Base-by-base conservation (phyloP, 345 rosid species). In the Brassica cretica region DNA sequence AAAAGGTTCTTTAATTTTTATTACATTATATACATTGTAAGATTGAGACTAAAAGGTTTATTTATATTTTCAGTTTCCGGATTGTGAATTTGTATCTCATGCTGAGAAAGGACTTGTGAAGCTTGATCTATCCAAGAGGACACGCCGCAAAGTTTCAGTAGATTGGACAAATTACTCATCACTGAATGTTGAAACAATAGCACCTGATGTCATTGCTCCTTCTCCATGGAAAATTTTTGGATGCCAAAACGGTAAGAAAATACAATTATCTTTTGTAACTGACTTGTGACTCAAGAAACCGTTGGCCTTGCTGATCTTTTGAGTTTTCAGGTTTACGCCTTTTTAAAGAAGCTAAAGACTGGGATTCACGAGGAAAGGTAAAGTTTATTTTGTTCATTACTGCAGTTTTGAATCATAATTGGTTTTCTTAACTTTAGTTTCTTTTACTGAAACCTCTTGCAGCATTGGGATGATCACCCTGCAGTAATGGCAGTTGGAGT, bases 201-300 rank as follows among this genome's bases (percentile, higher is more conserved):
- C 87, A 51, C 80, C 90, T 75, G 98, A 94, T 85, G 97, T 92
- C 41, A 80, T 91, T 71, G 94, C 91, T 49, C 94, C 99, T 61
- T 94, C 98, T 27, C 89, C 91, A 8, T 94, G 97, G 99, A 94
- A 88, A 84, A 91, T 94, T 18, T 92, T 94, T 63, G 99, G 98
- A 56, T 92, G 98, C 82, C 93, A 86, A 78, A 94, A 92, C 83
- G 98, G 98, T 88, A 86, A 76, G 80, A 41, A n/a, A 19, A 15
- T 30, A 0, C 18, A 21, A 5, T 2, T 49, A 49, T n/a, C 7
- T 49, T 49, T 5, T 14, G 18, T 49, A 15, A 53, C 21, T 15
- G 18, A 53, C 55, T 16, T 66, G 56, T 46, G 37, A 24, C 10
- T 53, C 59, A 53, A 53, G 59, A 53, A 14, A 12, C 27, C 30